These are phyloP conservation scores for Gryganskiella cystojenkinii DNA, from an alignment of 192 early-diverging fungal species.

Conservation along the genomic window DNA sequence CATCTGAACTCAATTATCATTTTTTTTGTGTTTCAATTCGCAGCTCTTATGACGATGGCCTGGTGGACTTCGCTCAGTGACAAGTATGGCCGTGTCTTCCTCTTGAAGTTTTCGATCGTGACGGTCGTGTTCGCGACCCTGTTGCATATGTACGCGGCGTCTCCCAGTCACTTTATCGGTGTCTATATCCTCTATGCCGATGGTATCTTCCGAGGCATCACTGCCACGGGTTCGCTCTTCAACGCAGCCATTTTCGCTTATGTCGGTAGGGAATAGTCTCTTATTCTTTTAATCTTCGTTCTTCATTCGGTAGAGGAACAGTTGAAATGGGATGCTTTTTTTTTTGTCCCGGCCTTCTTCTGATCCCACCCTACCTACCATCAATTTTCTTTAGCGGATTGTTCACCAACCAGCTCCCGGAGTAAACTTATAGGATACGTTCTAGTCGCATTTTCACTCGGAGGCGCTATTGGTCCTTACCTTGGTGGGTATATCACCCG, in stretches of 20 bases:
- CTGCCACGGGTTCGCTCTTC: neutral
- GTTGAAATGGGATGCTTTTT: no score
- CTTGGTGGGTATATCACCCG: slow-evolving; percentile 4
- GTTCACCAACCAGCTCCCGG: neutral
- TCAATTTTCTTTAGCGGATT: slow-evolving; percentile 20
- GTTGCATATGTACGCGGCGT: neutral
- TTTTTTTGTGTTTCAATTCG: neutral
- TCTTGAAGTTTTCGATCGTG: neutral
- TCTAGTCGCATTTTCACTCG: neutral
- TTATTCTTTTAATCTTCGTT: no score
- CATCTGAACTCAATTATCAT: neutral
- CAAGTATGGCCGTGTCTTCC: neutral
- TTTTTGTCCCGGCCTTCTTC: no score
- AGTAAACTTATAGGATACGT: slow-evolving; percentile 17
- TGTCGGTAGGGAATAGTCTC: no score
- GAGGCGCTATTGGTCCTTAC: neutral
- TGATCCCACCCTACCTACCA: no score
- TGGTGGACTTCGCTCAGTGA: slow-evolving; percentile 3
- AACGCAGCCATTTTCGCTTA: neutral
- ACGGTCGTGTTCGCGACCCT: neutral
- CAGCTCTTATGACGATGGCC: neutral
- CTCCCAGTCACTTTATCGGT: neutral
- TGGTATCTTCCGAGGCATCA: neutral
- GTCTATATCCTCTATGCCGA: neutral
- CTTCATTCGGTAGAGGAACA: no score